Evolutionary conservation across 805 yeast genomes (phyloP), one percentile per base, ranked within the genome.

Genomic region (Candida ulmi): DNA sequence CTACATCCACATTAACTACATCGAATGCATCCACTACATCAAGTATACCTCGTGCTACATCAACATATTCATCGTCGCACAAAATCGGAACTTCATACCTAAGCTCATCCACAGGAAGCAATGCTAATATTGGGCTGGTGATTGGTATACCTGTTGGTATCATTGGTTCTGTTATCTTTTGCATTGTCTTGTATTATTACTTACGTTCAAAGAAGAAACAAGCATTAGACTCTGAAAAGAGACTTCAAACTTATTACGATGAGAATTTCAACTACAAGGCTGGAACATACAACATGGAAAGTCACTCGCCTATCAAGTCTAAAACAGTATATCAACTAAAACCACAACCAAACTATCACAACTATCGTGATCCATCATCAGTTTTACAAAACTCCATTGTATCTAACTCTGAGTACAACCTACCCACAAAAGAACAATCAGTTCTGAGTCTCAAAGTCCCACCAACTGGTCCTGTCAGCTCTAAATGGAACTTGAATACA

Each of bases 101-200:
- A 5, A 13, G n/a, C 11, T 26, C 42, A 13, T 25, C 47, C 11
- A 13, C 42, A 2, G 31, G 36, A 3, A 37, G 24, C 8, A 39
- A 35, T 18, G 16, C 47, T 0, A 52, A 46, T 18, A 42, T 52
- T 19, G 55, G 52, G 1, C 26, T 55, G 1, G 48, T 52, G 18
- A 45, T 55, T 16, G 60, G 58, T 11, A 48, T 55, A 6, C 58
- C 60, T 0, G 38, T 55, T 27, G 57, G 52, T 5, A 47, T 52
- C 8, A 31, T 54, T 23, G 47, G 47, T 7, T n/a, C 36, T 3
- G 36, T 44, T 1, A 30, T 54, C 8, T 8, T 50, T 1, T 23
- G 38, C 0, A 27, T 51, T 5, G 44, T 38, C 0, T 8, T 44
- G 1, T 52, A 50, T 43, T 46, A 37, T 24, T 52, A 43, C 25